Base-by-base conservation (phyloP, 768 basidiomycete genomes). In the Phylloporus arenicola region DNA sequence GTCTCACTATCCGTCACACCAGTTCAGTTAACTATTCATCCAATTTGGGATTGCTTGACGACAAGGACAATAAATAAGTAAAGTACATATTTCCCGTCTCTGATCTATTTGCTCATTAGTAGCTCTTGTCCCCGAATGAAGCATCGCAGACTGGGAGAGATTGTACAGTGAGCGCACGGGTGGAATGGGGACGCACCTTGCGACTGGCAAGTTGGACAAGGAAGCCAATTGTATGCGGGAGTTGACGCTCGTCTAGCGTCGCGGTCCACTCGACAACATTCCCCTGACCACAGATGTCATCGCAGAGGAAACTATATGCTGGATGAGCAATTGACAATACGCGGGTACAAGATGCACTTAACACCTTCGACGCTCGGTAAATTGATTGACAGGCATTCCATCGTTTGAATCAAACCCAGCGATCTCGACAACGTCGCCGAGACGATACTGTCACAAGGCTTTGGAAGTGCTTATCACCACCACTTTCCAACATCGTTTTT, bases 391-490 rank as follows among this genome's bases (percentile, higher is more conserved):
- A 13, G 59, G 59, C 8, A 33, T 22, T n/a, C 62, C 61, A 37
- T 57, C 48, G 5, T 19, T 45, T 1, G 63, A 35, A n/a, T 57
- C 53, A 19, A 63, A 64, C 5, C 57, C 60, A 3, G 45, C 37
- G 29, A 62, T 38, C 49, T 62, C 56, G 19, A 58, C 31, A 20
- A 64, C 45, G 29, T 64, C 57, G 2, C 53, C 56, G 7, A 64
- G 53, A 22, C 52, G 48, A 45, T 61, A 61, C 5, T 56, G 53
- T 56, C 63, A 62, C 35, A 64, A 13, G 7, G 57, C 60, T 1
- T 56, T 48, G 11, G 10, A 19, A 3, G 59, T 58, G 3, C 59
- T 64, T 6, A 59, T 16, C 25, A 64, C 13, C 64, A 62, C 6
- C 14, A 48, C 27, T 35, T 48, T 22, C 56, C 55, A n/a, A 33